Conservation (phyloP, 345 rosid species). For the Streptanthus diversifolius region DNA sequence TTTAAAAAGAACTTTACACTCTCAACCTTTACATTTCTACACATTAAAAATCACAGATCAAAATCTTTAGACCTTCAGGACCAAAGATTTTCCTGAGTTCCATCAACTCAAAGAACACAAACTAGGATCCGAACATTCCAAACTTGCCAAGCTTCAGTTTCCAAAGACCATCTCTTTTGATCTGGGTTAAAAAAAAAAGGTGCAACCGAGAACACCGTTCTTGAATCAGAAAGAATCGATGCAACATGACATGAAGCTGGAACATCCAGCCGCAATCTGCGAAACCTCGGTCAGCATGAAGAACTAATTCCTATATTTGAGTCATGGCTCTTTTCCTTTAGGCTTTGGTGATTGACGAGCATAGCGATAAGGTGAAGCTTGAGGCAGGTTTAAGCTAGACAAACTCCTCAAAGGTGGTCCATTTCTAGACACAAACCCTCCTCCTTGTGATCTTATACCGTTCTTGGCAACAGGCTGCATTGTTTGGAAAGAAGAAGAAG, state of each 20-base stretch:
- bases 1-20: slow-evolving; percentile 21
- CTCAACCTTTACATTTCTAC: slow-evolving; percentile 29
- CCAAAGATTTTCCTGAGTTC: slow-evolving; percentile 15
- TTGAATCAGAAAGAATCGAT: slow-evolving; percentile 6
- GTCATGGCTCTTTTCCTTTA: slow-evolving; percentile 46
- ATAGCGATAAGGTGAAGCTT: slow-evolving; percentile 58
- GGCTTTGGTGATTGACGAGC: slow-evolving; percentile 63
- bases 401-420: slow-evolving; percentile 72
- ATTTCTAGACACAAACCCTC: slow-evolving; percentile 63
- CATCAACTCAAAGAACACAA: slow-evolving; percentile 24
- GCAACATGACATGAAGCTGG: slow-evolving; percentile 16
- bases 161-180: slow-evolving; percentile 17
- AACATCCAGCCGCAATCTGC: background rate
- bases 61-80: slow-evolving; percentile 28
- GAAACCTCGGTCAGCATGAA: slow-evolving; percentile 11
- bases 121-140: slow-evolving; percentile 4
- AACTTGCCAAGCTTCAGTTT: slow-evolving; percentile 1
- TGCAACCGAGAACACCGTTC: background rate
- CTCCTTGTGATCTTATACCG: slow-evolving; percentile 52
- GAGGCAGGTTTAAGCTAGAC: slow-evolving; percentile 50
- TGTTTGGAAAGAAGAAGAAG: slow-evolving; percentile 65
- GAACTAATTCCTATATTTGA: slow-evolving; percentile 6
- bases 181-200: background rate
- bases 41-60: slow-evolving; percentile 15
- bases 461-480: slow-evolving; percentile 51